A percentile compares a stretch with the other conserved stretches of the same genome.
phyloP scores from a whole-genome alignment of 768 basidiomycete genomes.

The Termitomyces sp. region DNA sequence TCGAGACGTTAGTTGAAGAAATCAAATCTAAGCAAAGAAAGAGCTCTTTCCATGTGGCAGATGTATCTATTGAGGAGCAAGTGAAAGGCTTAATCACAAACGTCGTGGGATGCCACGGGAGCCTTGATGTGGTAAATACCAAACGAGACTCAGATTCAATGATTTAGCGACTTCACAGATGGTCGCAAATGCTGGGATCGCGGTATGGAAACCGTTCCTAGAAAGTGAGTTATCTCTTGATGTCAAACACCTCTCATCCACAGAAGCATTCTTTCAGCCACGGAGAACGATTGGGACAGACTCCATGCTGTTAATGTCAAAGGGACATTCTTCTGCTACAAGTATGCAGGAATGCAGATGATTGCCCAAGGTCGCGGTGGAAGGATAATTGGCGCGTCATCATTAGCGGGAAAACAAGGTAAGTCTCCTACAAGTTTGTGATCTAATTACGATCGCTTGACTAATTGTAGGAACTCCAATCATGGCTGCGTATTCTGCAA shows the following conservation, averaged over 20 bases:
- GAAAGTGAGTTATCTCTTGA: constrained; percentile 10
- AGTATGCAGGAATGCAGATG: constrained; percentile 61
- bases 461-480: neutral
- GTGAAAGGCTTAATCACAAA: constrained; percentile 16
- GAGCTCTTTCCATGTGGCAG: constrained; percentile 11
- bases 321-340: constrained; percentile 57
- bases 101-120: constrained; percentile 13
- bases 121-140: constrained; percentile 26
- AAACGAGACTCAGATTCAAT: neutral
- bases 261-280: constrained; percentile 17
- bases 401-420: constrained; percentile 24
- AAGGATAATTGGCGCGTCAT: constrained; percentile 45
- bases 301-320: constrained; percentile 46
- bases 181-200: constrained; percentile 28
- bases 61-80: constrained; percentile 18
- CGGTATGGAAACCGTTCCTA: constrained; percentile 9
- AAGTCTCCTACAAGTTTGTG: neutral
- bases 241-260: neutral
- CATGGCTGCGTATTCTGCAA: constrained; percentile 22
- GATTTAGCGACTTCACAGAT: constrained; percentile 15
- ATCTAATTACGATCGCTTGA: neutral
- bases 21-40: constrained; percentile 16
- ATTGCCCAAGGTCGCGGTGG: constrained; percentile 45
- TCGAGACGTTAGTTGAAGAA: constrained; percentile 9
- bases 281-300: constrained; percentile 33